Conservation (phyloP, 2,329 filamentous ascomycete genomes). For the Aspergillus spinulosporus region DNA sequence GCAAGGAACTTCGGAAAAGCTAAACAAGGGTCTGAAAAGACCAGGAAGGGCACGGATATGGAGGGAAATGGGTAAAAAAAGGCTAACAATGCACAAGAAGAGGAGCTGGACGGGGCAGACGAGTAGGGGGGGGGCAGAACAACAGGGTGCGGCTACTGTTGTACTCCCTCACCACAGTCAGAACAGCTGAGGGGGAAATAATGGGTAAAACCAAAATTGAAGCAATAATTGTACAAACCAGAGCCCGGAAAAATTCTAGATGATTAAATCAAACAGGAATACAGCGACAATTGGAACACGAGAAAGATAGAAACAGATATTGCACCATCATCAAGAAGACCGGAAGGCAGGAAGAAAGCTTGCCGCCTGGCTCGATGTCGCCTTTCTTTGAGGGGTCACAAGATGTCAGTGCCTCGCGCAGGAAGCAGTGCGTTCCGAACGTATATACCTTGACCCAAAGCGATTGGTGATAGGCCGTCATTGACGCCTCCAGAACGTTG, state of each 20-base stretch:
- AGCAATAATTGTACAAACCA: slow-evolving; percentile 9
- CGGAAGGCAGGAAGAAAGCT: slow-evolving; percentile 7
- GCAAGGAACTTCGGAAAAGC: slow-evolving; percentile 18
- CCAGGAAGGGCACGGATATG: slow-evolving; percentile 17
- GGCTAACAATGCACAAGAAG: slow-evolving; percentile 23
- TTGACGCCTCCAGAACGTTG: slow-evolving; percentile 25
- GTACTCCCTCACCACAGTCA: slow-evolving; percentile 23
- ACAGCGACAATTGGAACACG: neutral
- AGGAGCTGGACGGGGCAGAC: slow-evolving; percentile 18
- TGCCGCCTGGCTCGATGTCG: slow-evolving; percentile 17
- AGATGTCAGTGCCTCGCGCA: slow-evolving; percentile 18
- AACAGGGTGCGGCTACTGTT: slow-evolving; percentile 27
- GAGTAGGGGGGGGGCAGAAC: slow-evolving; percentile 21
- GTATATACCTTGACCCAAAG: slow-evolving; percentile 19
- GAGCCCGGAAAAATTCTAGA: neutral
- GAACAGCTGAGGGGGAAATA: slow-evolving; percentile 6
- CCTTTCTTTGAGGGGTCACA: slow-evolving; percentile 10
- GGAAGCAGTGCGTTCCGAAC: slow-evolving; percentile 20
- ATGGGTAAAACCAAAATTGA: slow-evolving; percentile 5
- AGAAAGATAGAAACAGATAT: slow-evolving; percentile 11
- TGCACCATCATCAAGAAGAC: slow-evolving; percentile 2
- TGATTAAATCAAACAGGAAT: slow-evolving; percentile 4
- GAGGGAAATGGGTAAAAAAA: slow-evolving; percentile 7
- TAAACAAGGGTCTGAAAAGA: slow-evolving; percentile 17
- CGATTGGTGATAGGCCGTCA: slow-evolving; percentile 23